phyloP scores from a whole-genome alignment of 1,284 basidiomycete genomes.

The Ceratobasidium sp. region DNA sequence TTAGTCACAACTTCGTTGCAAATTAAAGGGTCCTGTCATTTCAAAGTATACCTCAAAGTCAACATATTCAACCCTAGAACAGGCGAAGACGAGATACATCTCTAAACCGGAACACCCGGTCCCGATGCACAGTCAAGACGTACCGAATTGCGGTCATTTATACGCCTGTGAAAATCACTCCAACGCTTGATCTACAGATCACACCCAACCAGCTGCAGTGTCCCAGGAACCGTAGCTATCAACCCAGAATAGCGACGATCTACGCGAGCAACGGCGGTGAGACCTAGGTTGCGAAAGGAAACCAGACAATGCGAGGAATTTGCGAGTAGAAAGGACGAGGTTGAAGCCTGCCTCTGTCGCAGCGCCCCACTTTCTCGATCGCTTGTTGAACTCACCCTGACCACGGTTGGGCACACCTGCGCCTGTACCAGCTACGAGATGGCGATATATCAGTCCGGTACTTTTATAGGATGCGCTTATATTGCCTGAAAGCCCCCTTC shows the following conservation, averaged over 20 bases:
- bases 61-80: no score
- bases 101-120: no score
- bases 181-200: background rate
- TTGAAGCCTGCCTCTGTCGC: conserved; percentile 24
- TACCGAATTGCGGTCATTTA: background rate
- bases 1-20: background rate
- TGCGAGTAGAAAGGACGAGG: background rate
- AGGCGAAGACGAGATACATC: no score
- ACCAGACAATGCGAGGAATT: no score
- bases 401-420: conserved; percentile 38
- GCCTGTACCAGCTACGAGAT: conserved; percentile 29
- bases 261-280: background rate
- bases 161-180: background rate
- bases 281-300: background rate
- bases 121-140: no score
- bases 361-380: conserved; percentile 30
- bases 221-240: conserved; percentile 36
- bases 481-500: background rate
- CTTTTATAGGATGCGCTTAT: no score
- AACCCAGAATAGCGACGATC: conserved; percentile 32
- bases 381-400: conserved; percentile 37
- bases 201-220: conserved; percentile 31
- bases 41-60: no score
- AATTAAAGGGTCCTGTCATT: background rate
- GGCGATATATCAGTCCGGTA: background rate